phyloP scores from a whole-genome alignment of 177 flowering plant species.

The Tripterygium wilfordii region DNA sequence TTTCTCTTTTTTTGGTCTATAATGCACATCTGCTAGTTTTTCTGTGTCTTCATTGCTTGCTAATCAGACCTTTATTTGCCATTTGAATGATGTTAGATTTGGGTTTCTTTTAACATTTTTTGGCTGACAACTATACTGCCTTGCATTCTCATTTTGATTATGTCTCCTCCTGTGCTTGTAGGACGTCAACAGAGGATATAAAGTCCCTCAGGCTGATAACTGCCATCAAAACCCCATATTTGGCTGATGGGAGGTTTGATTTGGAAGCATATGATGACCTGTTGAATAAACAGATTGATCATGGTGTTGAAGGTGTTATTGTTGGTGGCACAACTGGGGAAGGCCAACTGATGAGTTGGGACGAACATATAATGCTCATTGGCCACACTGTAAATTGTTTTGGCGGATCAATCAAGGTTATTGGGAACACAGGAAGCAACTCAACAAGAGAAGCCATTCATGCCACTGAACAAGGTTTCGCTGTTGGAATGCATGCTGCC shows the following conservation, averaged over 20 bases:
- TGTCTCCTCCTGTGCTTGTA: conserved; percentile 21
- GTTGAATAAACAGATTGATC: conserved; percentile 63
- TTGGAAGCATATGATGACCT: conserved; percentile 86
- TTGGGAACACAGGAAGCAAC: conserved; percentile 95
- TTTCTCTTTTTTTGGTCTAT: too few species aligned
- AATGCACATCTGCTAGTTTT: too few species aligned
- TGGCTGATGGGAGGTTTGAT: conserved; percentile 93
- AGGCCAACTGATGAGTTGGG: conserved; percentile 96
- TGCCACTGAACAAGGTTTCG: conserved; percentile 93
- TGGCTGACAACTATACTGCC: background rate
- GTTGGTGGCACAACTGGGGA: conserved; percentile 98
- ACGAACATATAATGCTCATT: conserved; percentile 92
- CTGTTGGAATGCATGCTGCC: conserved; percentile 94
- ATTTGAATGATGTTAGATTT: too few species aligned
- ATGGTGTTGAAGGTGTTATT: conserved; percentile 78
- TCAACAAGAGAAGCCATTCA: conserved; percentile 90
- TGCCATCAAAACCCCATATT: conserved; percentile 86
- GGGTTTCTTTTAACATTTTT: too few species aligned
- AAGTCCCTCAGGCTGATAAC: conserved; percentile 75
- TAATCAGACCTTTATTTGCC: too few species aligned
- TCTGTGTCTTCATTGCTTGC: too few species aligned
- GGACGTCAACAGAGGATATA: conserved; percentile 73
- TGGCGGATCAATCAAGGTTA: conserved; percentile 76
- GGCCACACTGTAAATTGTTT: conserved; percentile 91
- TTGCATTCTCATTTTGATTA: background rate